These are phyloP conservation scores for Rosa hybrid DNA, from an alignment of 331 rosid species.

Conservation along the genomic window DNA sequence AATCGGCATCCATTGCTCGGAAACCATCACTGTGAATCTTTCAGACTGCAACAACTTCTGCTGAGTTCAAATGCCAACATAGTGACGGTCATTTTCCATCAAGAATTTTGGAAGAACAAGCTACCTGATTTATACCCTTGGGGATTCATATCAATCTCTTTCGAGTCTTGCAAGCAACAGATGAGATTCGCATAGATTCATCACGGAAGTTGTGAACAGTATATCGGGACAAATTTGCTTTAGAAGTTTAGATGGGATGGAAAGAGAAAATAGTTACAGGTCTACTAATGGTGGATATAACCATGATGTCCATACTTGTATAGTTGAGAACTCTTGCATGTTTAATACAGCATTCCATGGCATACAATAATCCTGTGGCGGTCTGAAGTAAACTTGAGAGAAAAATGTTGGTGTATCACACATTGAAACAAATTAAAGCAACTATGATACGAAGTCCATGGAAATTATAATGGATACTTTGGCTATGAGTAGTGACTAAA, in stretches of 20 bases:
- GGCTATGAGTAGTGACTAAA: too few relatives aligned
- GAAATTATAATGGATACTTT: too few relatives aligned
- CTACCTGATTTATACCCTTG: not conserved
- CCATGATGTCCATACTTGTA: not conserved
- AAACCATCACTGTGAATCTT: not conserved
- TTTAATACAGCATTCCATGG: too few relatives aligned
- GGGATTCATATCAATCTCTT: not conserved
- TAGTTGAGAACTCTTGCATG: too few relatives aligned
- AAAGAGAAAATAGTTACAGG: not conserved
- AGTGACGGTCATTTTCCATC: not conserved
- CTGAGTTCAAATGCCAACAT: not conserved
- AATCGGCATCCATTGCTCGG: conserved; percentile 28
- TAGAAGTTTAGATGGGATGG: too few relatives aligned
- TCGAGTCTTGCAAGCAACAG: not conserved
- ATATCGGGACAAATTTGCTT: not conserved
- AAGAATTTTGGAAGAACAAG: not conserved
- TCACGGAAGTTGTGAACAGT: not conserved
- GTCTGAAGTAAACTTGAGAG: too few relatives aligned
- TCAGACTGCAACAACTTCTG: not conserved
- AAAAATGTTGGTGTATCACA: too few relatives aligned
- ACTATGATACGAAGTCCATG: too few relatives aligned
- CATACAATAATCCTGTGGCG: too few relatives aligned
- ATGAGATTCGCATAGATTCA: not conserved
- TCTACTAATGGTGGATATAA: not conserved
- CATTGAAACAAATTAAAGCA: too few relatives aligned